Evolutionary conservation across 306 rosid species (phyloP).

Genomic region (Lathyrus tuberosus): DNA sequence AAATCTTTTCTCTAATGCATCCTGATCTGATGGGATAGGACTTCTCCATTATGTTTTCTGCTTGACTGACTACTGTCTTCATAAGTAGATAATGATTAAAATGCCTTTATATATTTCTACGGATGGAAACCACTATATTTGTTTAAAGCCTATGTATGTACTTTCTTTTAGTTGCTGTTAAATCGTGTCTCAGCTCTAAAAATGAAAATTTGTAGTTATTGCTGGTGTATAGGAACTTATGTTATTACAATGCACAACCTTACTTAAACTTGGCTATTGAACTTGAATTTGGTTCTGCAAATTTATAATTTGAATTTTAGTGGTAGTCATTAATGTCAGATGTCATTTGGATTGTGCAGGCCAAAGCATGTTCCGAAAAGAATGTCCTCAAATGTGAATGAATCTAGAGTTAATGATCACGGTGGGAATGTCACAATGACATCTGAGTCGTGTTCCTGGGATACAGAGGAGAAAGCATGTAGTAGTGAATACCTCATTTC

Average conservation of each 20-base stretch:
- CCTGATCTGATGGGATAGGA: constrained; percentile 11
- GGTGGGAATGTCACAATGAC: constrained; percentile 61
- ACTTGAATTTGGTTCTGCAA: constrained; percentile 1
- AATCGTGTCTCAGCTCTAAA: not conserved
- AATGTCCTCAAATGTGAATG: constrained; percentile 47
- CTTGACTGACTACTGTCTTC: constrained; percentile 28
- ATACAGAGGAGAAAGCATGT: constrained; percentile 72
- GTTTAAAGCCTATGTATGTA: not conserved
- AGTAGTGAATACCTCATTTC: constrained; percentile 74
- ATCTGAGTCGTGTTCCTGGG: constrained; percentile 81
- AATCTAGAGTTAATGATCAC: constrained; percentile 50
- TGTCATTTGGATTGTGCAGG: constrained; percentile 51
- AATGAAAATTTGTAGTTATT: not conserved
- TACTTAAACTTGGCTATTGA: not conserved
- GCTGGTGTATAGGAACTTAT: not conserved
- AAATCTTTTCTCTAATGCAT: constrained; percentile 20
- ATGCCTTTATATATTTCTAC: constrained; percentile 5
- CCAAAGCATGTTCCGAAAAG: constrained; percentile 55
- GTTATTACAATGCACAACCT: not conserved
- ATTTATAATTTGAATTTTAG: not conserved
- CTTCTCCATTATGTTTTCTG: constrained; percentile 25
- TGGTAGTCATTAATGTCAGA: constrained; percentile 22
- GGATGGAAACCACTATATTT: constrained; percentile 2
- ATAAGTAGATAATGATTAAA: constrained; percentile 20
- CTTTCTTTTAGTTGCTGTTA: constrained; percentile 29